Base-by-base conservation (phyloP, 352 stramenopile genomes). In the Halophytophthora batemanensis region DNA sequence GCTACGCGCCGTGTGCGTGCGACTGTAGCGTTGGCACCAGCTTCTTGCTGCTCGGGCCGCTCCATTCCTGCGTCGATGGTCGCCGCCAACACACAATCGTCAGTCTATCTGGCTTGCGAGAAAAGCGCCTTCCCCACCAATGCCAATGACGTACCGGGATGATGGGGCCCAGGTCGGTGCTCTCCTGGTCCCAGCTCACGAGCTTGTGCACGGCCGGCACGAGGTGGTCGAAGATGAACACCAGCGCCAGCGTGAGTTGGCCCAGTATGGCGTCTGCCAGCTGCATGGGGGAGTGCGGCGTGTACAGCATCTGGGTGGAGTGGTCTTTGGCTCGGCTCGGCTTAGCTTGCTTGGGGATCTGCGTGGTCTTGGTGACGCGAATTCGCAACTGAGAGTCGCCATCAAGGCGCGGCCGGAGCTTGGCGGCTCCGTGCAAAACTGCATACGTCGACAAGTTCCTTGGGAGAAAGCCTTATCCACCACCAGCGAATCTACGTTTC, bases 151-250 rank as follows among this genome's bases (percentile, higher is more conserved):
- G 0, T 55, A 64, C 64, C 23, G 64, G 59, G 14, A 73, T 23
- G 33, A 73, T 69, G 12, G 64, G 64, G 17, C 64, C 64, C 13
- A 72, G 59, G 49, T 69, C 45, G 31, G 49, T 49, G 49, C 63
- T 48, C 13, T 60, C 55, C 10, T 28, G 33, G 13, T 78, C 68
- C 68, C 68, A 78, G 46, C 64, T 71, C 21, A 78, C 43, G 53
- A 68, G 66, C 45, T 67, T 70, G 64, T 69, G 63, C 44, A 74
- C 54, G 14, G 51, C 46, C 2, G 68, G 68, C 45, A 74, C 59
- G 25, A 66, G 49, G 53, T 74, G 61, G 34, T 71, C 68, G 18
- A 61, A 46, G 31, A 71, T 35, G 51, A 50, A 64, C 36, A 77
- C 52, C 28, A 59, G 50, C 7, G 60, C 56, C 44, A 64, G 56